phyloP scores from a whole-genome alignment of 345 rosid species.

The Eucalyptus rudis region DNA sequence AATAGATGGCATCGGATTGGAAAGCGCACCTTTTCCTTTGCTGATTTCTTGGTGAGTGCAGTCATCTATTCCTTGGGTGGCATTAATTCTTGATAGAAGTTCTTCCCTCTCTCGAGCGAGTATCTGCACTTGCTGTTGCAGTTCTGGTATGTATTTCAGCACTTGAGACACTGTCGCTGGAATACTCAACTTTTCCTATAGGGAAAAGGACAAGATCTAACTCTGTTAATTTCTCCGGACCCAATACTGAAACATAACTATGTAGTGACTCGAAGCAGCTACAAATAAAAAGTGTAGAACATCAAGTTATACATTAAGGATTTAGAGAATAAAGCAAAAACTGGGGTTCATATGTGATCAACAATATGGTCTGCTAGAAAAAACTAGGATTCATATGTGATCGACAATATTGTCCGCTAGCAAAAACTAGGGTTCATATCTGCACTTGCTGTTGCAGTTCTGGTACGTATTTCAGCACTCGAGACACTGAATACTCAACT shows the following conservation, averaged over 20 bases:
- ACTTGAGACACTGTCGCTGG: slow-evolving; percentile 22
- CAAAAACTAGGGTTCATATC: not conserved
- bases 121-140: slow-evolving; percentile 23
- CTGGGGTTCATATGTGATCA: too few species aligned
- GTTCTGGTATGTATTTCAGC: slow-evolving; percentile 26
- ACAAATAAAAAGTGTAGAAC: not conserved
- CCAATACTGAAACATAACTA: not conserved
- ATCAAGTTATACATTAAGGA: not conserved
- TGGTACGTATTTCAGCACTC: slow-evolving; percentile 20
- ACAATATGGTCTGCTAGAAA: too few species aligned
- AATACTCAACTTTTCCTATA: slow-evolving; percentile 29
- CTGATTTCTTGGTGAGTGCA: not conserved
- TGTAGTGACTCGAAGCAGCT: not conserved
- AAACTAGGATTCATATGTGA: too few species aligned
- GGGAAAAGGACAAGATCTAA: not conserved
- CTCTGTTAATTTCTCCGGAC: not conserved
- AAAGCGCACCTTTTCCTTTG: not conserved
- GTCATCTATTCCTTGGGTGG: not conserved
- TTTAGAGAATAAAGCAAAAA: not conserved
- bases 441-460: slow-evolving; percentile 24
- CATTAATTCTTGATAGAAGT: slow-evolving; percentile 11
- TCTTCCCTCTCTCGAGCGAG: slow-evolving; percentile 11
- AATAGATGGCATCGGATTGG: not conserved
- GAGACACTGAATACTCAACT: slow-evolving; percentile 26
- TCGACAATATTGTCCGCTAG: too few species aligned